Evolutionary conservation across 768 basidiomycete species (phyloP).

Genomic region (Suillus weaverae): DNA sequence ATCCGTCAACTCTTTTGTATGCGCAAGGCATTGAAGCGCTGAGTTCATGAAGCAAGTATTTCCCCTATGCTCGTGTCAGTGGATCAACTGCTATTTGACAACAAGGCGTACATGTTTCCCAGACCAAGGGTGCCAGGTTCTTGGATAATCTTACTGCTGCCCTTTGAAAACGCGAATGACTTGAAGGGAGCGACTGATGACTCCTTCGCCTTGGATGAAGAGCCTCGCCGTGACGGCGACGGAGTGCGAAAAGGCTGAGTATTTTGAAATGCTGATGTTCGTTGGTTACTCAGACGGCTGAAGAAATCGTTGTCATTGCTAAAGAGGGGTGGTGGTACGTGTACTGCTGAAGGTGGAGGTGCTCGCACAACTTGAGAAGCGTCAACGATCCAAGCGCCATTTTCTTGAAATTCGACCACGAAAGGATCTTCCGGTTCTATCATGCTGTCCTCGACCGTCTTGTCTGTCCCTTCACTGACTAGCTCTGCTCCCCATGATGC

Average conservation of each 20-base stretch:
- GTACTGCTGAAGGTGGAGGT: constrained; percentile 12
- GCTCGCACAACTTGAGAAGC: constrained; percentile 11
- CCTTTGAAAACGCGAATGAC: constrained; percentile 36
- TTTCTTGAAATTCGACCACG: constrained; percentile 69
- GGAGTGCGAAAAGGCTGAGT: constrained; percentile 25
- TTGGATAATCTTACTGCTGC: constrained; percentile 37
- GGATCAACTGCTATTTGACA: constrained; percentile 3
- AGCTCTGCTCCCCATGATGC: constrained; percentile 37
- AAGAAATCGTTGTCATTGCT: constrained; percentile 57
- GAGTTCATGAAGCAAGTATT: constrained; percentile 99
- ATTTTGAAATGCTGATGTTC: constrained; percentile 22
- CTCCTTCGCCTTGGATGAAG: constrained; percentile 26
- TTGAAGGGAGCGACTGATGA: constrained; percentile 28
- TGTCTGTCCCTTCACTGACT: constrained; percentile 42
- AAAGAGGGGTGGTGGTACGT: constrained; percentile 52
- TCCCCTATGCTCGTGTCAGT: constrained; percentile 52
- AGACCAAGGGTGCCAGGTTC: constrained; percentile 84
- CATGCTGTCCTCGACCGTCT: constrained; percentile 56
- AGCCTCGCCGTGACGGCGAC: constrained; percentile 20
- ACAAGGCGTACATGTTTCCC: constrained; percentile 68
- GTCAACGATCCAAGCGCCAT: constrained; percentile 61
- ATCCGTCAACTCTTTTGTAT: constrained; percentile 84
- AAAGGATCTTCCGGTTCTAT: constrained; percentile 67
- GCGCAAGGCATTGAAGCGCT: constrained; percentile 93
- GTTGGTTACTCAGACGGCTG: constrained; percentile 37